A percentile compares a stretch with the other conserved stretches of the same genome.
Evolutionary conservation across 495 filamentous ascomycete genomes (phyloP).

Genomic region (Xylaria flabelliformis): DNA sequence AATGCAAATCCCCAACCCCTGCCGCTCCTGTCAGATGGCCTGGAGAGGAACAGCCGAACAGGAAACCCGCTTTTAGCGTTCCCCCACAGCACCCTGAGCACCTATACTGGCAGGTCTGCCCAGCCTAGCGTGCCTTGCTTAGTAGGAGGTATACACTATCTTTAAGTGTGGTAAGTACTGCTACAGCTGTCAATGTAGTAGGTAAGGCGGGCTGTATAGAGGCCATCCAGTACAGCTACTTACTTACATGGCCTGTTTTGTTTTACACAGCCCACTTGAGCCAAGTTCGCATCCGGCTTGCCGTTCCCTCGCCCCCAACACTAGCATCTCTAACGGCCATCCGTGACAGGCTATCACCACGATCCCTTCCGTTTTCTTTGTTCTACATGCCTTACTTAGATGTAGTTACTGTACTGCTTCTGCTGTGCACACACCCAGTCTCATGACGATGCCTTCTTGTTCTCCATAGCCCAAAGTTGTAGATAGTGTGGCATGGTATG

Average conservation of each 20-base stretch:
- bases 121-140: neutral
- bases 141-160: too few relatives aligned
- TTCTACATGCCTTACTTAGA: constrained; percentile 3
- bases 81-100: constrained; percentile 8
- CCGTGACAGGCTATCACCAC: neutral
- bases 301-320: constrained; percentile 10
- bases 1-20: constrained; percentile 22
- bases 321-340: constrained; percentile 1
- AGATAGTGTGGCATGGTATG: neutral
- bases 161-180: neutral
- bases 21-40: constrained; percentile 8
- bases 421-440: neutral
- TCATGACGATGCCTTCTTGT: constrained; percentile 1
- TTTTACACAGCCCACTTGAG: constrained; percentile 16
- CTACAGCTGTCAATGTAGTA: neutral
- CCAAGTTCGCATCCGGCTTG: constrained; percentile 4
- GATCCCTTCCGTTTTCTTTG: neutral
- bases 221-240: neutral
- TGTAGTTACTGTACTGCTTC: too few relatives aligned
- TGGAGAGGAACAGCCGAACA: constrained; percentile 6
- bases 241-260: neutral
- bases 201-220: neutral
- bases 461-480: neutral
- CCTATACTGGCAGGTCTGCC: neutral
- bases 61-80: constrained; percentile 16